These are phyloP conservation scores for Lipomyces orientalis DNA, from an alignment of 805 yeast genomes.

Conservation along the genomic window DNA sequence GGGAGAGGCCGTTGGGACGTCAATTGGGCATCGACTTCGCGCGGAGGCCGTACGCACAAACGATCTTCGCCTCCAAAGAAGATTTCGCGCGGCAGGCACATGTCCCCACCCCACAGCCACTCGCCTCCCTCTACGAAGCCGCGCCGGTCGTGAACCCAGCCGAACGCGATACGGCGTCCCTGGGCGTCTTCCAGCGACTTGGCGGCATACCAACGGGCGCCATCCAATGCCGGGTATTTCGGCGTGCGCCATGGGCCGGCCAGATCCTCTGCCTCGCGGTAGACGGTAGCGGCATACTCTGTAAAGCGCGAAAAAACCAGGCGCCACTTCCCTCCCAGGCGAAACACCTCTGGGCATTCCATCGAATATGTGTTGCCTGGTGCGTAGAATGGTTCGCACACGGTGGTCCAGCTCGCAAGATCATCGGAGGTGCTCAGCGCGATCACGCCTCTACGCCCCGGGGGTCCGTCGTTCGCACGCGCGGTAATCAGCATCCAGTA, in stretches of 20 bases:
- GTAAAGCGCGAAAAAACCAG: not conserved
- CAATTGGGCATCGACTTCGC: not conserved
- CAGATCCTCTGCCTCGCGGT: conserved; percentile 1
- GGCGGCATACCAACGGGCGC: not conserved
- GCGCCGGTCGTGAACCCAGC: conserved; percentile 1
- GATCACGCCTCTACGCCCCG: conserved; percentile 1
- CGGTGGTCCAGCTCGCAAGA: not conserved
- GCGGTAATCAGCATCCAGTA: not conserved
- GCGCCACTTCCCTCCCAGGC: conserved; percentile 1
- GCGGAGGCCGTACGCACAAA: not conserved
- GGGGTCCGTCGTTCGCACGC: conserved; percentile 1
- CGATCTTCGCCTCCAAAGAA: not conserved
- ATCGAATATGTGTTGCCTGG: not conserved
- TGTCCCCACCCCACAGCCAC: conserved; percentile 1
- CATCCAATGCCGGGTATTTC: not conserved
- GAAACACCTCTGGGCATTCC: not conserved
- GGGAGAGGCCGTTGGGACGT: not conserved
- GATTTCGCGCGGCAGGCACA: conserved; percentile 1
- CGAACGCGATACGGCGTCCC: not conserved
- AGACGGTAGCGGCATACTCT: not conserved
- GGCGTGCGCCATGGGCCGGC: conserved; percentile 1
- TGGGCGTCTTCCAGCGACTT: not conserved
- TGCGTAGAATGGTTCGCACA: not conserved
- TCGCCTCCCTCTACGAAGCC: conserved; percentile 1
- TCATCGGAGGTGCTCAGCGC: conserved; percentile 1